These are phyloP conservation scores for Lactifluus pinguis DNA, from an alignment of 768 basidiomycete genomes.

Conservation along the genomic window DNA sequence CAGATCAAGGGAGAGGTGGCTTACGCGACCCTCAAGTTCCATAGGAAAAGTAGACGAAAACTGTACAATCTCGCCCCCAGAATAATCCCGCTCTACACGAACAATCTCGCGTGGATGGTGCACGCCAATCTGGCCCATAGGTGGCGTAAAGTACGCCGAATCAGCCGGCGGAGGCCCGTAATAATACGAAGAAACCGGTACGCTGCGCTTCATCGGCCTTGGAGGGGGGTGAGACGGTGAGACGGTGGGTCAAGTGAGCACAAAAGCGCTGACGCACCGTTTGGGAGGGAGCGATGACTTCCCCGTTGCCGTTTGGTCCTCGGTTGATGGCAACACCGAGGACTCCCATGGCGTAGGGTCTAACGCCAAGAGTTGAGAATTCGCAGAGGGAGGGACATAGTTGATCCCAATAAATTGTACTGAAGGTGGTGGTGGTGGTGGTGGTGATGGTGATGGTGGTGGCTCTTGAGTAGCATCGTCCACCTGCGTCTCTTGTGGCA, in stretches of 20 bases:
- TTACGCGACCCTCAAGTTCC: conserved; percentile 87
- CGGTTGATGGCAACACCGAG: conserved; percentile 37
- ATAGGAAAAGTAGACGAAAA: conserved; percentile 84
- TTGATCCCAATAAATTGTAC: conserved; percentile 18
- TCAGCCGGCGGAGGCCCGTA: conserved; percentile 71
- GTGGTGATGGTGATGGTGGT: neutral
- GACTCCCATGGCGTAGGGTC: conserved; percentile 65
- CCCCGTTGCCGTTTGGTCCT: neutral
- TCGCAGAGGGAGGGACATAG: conserved; percentile 23
- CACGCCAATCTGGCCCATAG: conserved; percentile 76
- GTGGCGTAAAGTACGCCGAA: conserved; percentile 71
- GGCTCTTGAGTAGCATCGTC: neutral
- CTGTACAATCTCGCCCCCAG: conserved; percentile 81
- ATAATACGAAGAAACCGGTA: conserved; percentile 78
- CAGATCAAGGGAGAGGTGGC: conserved; percentile 23
- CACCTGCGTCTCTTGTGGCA: neutral
- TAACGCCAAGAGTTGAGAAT: conserved; percentile 40
- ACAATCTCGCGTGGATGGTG: conserved; percentile 91
- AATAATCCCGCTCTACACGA: conserved; percentile 88
- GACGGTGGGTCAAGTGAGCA: neutral
- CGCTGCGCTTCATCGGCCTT: conserved; percentile 32
- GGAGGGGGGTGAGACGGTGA: neutral
- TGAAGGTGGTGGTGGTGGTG: neutral
- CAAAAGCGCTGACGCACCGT: conserved; percentile 6
- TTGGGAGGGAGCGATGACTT: conserved; percentile 4